Percentiles rank a stretch among this genome's conserved stretches.
Evolutionary conservation across 345 rosid genomes (phyloP).

Genomic region (Zanthoxylum bungeanum): DNA sequence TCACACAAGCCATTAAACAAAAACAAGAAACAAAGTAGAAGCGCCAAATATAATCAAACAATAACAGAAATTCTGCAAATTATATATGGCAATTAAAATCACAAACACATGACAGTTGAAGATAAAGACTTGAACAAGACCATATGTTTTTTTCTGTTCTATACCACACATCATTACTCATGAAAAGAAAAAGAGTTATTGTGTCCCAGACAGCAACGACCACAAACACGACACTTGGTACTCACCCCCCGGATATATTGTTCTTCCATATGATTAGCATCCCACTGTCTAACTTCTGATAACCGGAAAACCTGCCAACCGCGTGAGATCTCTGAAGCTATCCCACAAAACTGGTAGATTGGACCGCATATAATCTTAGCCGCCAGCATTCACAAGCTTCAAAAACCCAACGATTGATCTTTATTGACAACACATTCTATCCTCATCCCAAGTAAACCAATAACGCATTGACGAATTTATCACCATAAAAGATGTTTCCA

Average conservation of each 20-base stretch:
- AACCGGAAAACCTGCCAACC: slow-evolving; percentile 10
- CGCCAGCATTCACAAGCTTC: slow-evolving; percentile 24
- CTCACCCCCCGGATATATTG: slow-evolving; percentile 9
- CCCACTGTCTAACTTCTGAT: slow-evolving; percentile 19
- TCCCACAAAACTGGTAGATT: slow-evolving; percentile 11
- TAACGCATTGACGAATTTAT: slow-evolving; percentile 32
- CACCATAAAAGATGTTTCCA: slow-evolving; percentile 30
- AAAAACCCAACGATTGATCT: slow-evolving; percentile 32
- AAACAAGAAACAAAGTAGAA: no score
- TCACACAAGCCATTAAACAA: no score
- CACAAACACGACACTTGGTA: slow-evolving; percentile 11
- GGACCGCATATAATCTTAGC: slow-evolving; percentile 8
- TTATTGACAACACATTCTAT: slow-evolving; percentile 30
- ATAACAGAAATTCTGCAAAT: no score
- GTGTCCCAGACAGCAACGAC: slow-evolving; percentile 9
- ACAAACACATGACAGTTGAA: no score
- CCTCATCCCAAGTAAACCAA: slow-evolving; percentile 43
- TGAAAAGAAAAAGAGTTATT: no score
- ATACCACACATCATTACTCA: no score
- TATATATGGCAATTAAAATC: no score
- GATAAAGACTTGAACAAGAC: no score
- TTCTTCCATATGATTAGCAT: not conserved
- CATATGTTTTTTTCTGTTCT: no score
- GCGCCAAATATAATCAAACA: no score
- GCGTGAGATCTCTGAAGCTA: slow-evolving; percentile 19